Evolutionary conservation across 2,329 filamentous ascomycete species (phyloP), one percentile per base, ranked within the genome.

Genomic region (Neonectria magnoliae): DNA sequence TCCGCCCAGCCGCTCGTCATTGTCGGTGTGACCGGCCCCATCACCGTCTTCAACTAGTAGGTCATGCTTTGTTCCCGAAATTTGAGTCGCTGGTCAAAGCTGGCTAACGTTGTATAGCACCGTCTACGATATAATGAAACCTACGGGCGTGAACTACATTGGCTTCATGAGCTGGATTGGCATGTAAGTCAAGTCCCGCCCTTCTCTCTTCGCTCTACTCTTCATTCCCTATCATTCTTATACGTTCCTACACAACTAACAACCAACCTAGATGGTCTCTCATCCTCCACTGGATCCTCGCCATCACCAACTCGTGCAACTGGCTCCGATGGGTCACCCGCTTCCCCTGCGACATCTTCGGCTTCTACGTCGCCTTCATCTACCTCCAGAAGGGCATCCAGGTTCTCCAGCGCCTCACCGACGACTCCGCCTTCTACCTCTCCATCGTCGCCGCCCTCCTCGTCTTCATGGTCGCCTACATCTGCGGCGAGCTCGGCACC

Each of bases 91-190:
- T 16, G 22, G 41, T 38, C 14, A 20, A 20, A 44, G 20, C 68
- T 71, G 48, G 72, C 54, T 22, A 50, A 18, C 10, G 14, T n/a
- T 25, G 8, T n/a, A 25, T 68, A 88, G 86, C 76, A 97, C 94
- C 4, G 93, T 97, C 3, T 97, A 94, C 81, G 91, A 96, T 77
- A 97, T 97, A 68, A 92, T 97, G 76, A 82, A 85, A 1, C 90
- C 91, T 1, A 89, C 89, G 0, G 92, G 92, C 1, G 92, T 91
- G 5, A 90, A 94, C 75, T 97, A 95, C 76, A 88, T 97, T 59
- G 88, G 90, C 7, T 97, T 97, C 77, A 97, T 97, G 94, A 91
- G 90, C 73, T 95, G 94, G 91, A 93, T 97, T 73, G 93, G 93
- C 67, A 85, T 97, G 83, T 90, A 78, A 80, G 87, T 78, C 27